These are phyloP conservation scores for Theobroma cacao DNA, from an alignment of 345 rosid genomes.

Conservation along the genomic window DNA sequence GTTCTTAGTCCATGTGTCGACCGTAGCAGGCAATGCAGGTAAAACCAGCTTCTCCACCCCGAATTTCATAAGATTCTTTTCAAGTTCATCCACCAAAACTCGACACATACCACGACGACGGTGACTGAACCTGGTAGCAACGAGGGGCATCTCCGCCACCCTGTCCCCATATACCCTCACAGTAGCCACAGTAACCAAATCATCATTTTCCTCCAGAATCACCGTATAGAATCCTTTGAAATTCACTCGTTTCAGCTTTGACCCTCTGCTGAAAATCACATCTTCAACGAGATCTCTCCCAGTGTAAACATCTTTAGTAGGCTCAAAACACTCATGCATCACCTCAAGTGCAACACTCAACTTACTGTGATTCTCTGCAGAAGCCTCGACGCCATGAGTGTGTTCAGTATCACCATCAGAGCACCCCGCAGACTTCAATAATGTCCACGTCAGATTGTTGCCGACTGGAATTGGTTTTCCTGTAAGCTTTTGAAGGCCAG, in stretches of 20 bases:
- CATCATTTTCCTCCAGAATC: slow-evolving; percentile 53
- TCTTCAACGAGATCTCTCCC: slow-evolving; percentile 64
- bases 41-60: slow-evolving; percentile 50
- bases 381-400: slow-evolving; percentile 8
- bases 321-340: slow-evolving; percentile 78
- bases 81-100: slow-evolving; percentile 44
- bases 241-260: slow-evolving; percentile 40
- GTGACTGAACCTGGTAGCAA: slow-evolving; percentile 42
- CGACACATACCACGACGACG: slow-evolving; percentile 56
- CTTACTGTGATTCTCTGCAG: slow-evolving; percentile 39
- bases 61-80: slow-evolving; percentile 44
- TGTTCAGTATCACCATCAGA: slow-evolving; percentile 3
- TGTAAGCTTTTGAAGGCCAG: slow-evolving; percentile 41
- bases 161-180: slow-evolving; percentile 54
- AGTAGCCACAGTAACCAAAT: slow-evolving; percentile 48
- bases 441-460: slow-evolving; percentile 56
- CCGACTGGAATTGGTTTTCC: slow-evolving; percentile 49
- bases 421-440: slow-evolving; percentile 36
- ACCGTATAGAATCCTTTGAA: slow-evolving; percentile 59
- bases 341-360: slow-evolving; percentile 52
- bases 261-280: slow-evolving; percentile 43
- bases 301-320: slow-evolving; percentile 36
- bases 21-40: slow-evolving; percentile 39
- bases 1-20: slow-evolving; percentile 42
- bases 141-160: slow-evolving; percentile 59